Evolutionary conservation across 805 yeast genomes (phyloP), one percentile per base, ranked within the genome.

Genomic region (Trichomonascus vanleenenianus): DNA sequence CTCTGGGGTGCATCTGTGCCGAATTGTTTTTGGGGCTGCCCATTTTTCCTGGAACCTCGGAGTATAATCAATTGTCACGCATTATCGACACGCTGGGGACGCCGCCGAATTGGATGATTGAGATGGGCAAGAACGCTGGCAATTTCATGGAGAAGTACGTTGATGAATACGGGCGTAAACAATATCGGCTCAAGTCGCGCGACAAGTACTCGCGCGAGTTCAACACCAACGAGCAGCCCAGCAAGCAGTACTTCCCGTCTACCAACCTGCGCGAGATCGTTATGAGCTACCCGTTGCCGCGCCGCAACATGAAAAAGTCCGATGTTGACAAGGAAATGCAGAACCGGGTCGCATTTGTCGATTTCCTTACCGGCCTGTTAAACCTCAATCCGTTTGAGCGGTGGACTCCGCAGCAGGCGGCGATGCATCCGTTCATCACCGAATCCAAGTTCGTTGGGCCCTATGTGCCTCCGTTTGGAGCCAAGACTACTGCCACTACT

Each of bases 31-130:
- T 91, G 43, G 98, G 98, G 1, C 71, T 91, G 46, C 98, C 98
- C 1, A 72, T 91, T 54, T 87, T 91, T 56, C 97, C 98, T 0
- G 98, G 98, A 2, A 75, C 88, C 2, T 85, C 96, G 0, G 98
- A 93, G 63, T 93, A 81, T 63, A 88, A 91, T 60, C 97, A 91
- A 64, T 67, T 94, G 38, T 72, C 78, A 50, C 79, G 96, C 54
- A 88, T 93, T 33, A 78, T 83, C 2, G 82, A 83, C 37, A 83
- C 88, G 70, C 63, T 91, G 48, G 96, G 95, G 0, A 50, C 55
- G 43, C 98, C 98, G 19, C 97, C 96, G 9, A 68, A 82, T 19
- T 95, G 96, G 86, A 93, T 93, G 98, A 72, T 91, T 53, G 97
- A 91, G 52, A 87, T 85, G 79, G 98, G 97, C 22, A 83, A 86